phyloP scores from a whole-genome alignment of 768 basidiomycete species.

The Tricholoma furcatifolium region DNA sequence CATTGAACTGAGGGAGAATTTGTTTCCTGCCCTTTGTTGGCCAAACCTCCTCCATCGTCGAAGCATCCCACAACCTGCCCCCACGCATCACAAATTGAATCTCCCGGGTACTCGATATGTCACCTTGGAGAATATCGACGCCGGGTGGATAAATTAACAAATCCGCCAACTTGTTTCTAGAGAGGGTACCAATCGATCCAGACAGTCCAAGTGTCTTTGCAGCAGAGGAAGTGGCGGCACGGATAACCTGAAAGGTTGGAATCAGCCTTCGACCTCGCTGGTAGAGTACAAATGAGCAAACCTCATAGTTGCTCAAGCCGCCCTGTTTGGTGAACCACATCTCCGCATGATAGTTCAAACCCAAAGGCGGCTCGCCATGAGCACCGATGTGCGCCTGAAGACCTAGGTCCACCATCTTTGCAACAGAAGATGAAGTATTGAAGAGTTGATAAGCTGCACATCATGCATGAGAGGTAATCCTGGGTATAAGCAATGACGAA shows the following conservation, averaged over 20 bases:
- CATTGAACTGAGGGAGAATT: conserved; percentile 58
- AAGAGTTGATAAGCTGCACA: conserved; percentile 57
- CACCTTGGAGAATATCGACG: conserved; percentile 54
- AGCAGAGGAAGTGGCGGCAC: conserved; percentile 65
- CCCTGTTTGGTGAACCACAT: conserved; percentile 65
- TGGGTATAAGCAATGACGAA: neutral
- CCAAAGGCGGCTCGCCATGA: conserved; percentile 71
- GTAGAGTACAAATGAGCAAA: conserved; percentile 20
- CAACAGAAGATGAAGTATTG: conserved; percentile 67
- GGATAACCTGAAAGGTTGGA: conserved; percentile 46
- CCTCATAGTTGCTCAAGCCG: conserved; percentile 72
- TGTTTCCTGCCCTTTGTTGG: conserved; percentile 60
- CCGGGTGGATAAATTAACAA: conserved; percentile 63
- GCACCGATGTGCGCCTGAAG: conserved; percentile 67
- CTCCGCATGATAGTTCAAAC: conserved; percentile 76
- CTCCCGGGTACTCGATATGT: conserved; percentile 48
- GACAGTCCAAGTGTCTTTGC: conserved; percentile 66
- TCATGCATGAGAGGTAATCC: conserved; percentile 4
- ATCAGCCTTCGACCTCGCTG: neutral
- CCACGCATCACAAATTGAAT: conserved; percentile 60
- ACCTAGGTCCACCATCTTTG: conserved; percentile 67
- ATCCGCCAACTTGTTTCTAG: conserved; percentile 69
- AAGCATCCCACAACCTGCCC: conserved; percentile 70
- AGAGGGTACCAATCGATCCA: conserved; percentile 60
- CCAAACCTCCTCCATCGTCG: conserved; percentile 69